These are phyloP conservation scores for Ustilaginoidea virens DNA, from an alignment of 2,329 filamentous ascomycete species.

Conservation along the genomic window DNA sequence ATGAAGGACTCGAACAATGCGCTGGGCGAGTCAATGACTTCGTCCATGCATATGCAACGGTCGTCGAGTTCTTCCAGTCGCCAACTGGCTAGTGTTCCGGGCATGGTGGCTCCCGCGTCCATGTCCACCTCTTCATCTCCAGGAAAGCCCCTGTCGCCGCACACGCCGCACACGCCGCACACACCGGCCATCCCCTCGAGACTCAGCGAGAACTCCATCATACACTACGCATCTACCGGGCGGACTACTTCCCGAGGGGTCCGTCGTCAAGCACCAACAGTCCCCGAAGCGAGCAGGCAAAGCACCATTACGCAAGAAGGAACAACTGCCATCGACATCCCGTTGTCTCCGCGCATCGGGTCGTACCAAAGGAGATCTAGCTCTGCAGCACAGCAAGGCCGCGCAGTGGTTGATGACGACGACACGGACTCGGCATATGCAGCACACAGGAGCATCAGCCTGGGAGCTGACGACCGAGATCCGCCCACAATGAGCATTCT, in stretches of 20 bases:
- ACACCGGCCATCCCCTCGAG: slow-evolving; percentile 87
- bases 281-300: slow-evolving; percentile 19
- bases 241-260: slow-evolving; percentile 15
- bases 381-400: slow-evolving; percentile 50
- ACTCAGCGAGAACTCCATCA: slow-evolving; percentile 78
- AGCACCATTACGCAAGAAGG: slow-evolving; percentile 31
- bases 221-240: slow-evolving; percentile 17
- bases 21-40: slow-evolving; percentile 85
- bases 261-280: slow-evolving; percentile 11
- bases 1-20: slow-evolving; percentile 83
- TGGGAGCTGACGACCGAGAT: slow-evolving; percentile 49
- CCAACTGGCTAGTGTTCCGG: slow-evolving; percentile 41
- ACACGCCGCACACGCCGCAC: slow-evolving; percentile 84
- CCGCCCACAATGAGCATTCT: slow-evolving; percentile 50
- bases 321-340: slow-evolving; percentile 57
- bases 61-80: slow-evolving; percentile 61
- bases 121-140: slow-evolving; percentile 79
- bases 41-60: slow-evolving; percentile 70
- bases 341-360: slow-evolving; percentile 48
- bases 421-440: slow-evolving; percentile 45
- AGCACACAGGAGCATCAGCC: slow-evolving; percentile 49
- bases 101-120: slow-evolving; percentile 58
- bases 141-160: slow-evolving; percentile 76
- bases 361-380: slow-evolving; percentile 47
- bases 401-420: slow-evolving; percentile 38